phyloP scores from a whole-genome alignment of 108 stramenopile genomes.

The Chaetoceros tenuissimus region DNA sequence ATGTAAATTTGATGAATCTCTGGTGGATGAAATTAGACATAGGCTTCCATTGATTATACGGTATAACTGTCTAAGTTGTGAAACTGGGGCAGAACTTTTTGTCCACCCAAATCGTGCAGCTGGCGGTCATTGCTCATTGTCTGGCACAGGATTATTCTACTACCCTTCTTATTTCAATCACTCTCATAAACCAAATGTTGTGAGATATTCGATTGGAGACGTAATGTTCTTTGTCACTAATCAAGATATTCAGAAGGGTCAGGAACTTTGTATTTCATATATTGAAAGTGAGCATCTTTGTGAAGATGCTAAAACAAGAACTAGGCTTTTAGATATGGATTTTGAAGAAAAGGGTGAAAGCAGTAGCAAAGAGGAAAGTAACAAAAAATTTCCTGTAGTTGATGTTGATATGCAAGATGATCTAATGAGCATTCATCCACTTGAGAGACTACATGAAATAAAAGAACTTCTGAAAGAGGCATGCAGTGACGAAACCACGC shows the following conservation, averaged over 20 bases:
- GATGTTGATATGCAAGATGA: constrained; percentile 69
- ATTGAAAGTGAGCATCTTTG: constrained; percentile 72
- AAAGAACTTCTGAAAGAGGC: constrained; percentile 49
- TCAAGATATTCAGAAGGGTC: constrained; percentile 40
- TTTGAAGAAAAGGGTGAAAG: constrained; percentile 39
- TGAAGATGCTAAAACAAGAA: constrained; percentile 42
- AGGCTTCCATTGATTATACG: constrained; percentile 63
- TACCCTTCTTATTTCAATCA: constrained; percentile 72
- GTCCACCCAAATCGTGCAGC: constrained; percentile 38
- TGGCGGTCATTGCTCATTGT: constrained; percentile 33
- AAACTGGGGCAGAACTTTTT: constrained; percentile 58
- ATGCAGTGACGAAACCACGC: constrained; percentile 29
- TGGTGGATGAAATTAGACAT: constrained; percentile 22
- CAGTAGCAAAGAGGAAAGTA: constrained; percentile 8
- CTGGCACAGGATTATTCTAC: constrained; percentile 52
- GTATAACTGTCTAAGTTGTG: constrained; percentile 59
- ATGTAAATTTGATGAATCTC: constrained; percentile 19
- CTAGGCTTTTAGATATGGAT: constrained; percentile 54
- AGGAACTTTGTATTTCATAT: constrained; percentile 64
- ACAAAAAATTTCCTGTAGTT: constrained; percentile 38
- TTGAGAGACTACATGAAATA: constrained; percentile 54
- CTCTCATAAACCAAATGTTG: constrained; percentile 42
- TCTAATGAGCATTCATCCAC: constrained; percentile 54
- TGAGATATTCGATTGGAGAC: constrained; percentile 65
- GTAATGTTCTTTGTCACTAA: constrained; percentile 76